Evolutionary conservation across 1,284 basidiomycete genomes (phyloP), one percentile per base, ranked within the genome.

Genomic region (Sporisorium sorghi): DNA sequence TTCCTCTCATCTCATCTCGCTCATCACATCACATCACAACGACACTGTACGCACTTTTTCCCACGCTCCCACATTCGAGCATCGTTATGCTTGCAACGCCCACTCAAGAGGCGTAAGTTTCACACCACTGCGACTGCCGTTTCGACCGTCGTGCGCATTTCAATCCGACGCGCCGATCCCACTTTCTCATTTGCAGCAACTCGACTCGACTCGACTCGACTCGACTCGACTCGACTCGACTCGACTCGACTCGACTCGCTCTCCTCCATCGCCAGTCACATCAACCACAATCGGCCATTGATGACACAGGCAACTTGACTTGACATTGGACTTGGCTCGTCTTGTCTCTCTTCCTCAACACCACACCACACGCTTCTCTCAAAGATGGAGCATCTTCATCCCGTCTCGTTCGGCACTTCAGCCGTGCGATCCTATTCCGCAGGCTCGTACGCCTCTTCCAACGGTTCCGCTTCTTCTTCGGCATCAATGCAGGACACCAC

Each of bases 381-480:
- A 4, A 43, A 37, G 2, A 72, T 72, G 69, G 39, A 66, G 17
- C 69, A 42, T 12, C 58, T 72, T 5, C 62, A 60, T 19, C 69
- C 69, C 12, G 39, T 30, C 15, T 14, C 49, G 11, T 64, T 61
- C 46, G 55, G 50, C 57, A n/a, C 52, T 10, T 44, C 59, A 32
- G 30, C 58, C 33, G 39, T 51, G 11, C 62, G 67, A 7, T 74
- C 72, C 51, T 55, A 58, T 32, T 69, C 66, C 12, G 51, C 66
- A 5, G 66, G 56, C 56, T 73, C 70, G 5, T 65, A 63, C 44
- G 59, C 48, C 44, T 73, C 74, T 9, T 58, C 60, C 15, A 40
- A 58, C 23, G 59, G 64, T 26, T 73, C 69, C 19, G 52, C 50
- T 11, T 61, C 60, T 24, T 69, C 70, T 5, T 50, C 61, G 1